These are phyloP conservation scores for Colletotrichum caudatum DNA, from an alignment of 2,329 filamentous ascomycete species.

Conservation along the genomic window DNA sequence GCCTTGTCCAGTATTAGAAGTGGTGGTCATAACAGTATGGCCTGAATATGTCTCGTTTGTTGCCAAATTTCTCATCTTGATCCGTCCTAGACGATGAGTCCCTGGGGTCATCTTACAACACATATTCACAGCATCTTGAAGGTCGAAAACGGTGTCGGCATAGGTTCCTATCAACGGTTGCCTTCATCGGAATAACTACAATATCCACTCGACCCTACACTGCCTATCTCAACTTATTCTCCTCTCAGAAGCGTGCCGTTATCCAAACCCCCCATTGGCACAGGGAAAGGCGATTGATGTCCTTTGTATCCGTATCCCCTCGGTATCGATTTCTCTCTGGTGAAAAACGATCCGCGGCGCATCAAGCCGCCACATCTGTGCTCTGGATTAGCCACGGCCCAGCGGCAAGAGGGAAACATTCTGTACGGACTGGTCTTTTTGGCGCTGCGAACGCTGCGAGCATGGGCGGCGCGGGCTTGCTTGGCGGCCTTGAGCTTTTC, in stretches of 20 bases:
- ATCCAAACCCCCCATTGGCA: background rate
- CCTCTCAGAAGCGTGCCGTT: background rate
- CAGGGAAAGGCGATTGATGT: background rate
- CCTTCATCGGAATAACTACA: background rate
- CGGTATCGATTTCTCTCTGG: background rate
- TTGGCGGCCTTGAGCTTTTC: slow-evolving; percentile 21
- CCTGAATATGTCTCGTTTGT: no score
- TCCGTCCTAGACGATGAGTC: no score
- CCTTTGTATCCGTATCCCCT: background rate
- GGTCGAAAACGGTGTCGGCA: no score
- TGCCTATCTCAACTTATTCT: background rate
- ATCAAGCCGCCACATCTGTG: background rate
- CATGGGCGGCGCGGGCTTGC: slow-evolving; percentile 2
- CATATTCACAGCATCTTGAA: background rate
- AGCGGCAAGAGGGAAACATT: no score
- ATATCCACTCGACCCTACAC: background rate
- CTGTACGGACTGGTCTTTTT: background rate
- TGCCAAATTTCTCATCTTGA: background rate
- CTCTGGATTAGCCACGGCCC: background rate
- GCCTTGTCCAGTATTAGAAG: background rate
- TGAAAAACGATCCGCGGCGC: fast-evolving
- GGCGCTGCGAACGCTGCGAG: slow-evolving; percentile 2
- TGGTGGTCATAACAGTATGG: no score
- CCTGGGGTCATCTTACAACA: fast-evolving
- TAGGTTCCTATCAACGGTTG: background rate